phyloP scores from a whole-genome alignment of 2,329 filamentous ascomycete genomes.

The Teratosphaeria viscida region DNA sequence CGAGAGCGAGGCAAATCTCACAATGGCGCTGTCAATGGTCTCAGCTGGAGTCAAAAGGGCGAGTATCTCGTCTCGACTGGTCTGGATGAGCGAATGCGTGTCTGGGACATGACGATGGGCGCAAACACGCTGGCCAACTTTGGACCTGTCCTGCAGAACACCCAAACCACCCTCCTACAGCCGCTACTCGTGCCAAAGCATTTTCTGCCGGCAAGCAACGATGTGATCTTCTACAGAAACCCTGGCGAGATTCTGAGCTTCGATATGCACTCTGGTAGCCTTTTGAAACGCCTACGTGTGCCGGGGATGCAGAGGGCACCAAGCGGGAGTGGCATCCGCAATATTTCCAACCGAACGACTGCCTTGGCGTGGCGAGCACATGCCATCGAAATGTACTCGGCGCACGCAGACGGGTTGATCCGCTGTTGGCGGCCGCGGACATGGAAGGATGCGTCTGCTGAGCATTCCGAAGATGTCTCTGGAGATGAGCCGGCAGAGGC shows the following conservation, averaged over 20 bases:
- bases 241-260: constrained; percentile 63
- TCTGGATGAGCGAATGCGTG: constrained; percentile 72
- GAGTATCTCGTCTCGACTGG: constrained; percentile 67
- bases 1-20: constrained; percentile 50
- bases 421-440: constrained; percentile 61
- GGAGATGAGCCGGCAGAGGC: constrained; percentile 28
- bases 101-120: constrained; percentile 74
- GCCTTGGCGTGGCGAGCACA: constrained; percentile 66
- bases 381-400: constrained; percentile 65
- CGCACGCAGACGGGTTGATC: constrained; percentile 75
- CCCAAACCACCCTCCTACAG: constrained; percentile 29
- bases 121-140: constrained; percentile 85
- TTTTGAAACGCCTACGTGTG: constrained; percentile 61
- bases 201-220: constrained; percentile 45
- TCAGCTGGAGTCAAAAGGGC: constrained; percentile 76
- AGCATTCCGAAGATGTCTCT: constrained; percentile 33
- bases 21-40: constrained; percentile 68
- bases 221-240: constrained; percentile 73
- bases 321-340: constrained; percentile 13
- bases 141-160: constrained; percentile 70
- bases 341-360: constrained; percentile 50
- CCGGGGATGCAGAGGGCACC: constrained; percentile 31
- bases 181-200: constrained; percentile 49
- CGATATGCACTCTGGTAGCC: constrained; percentile 64
- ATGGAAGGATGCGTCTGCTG: constrained; percentile 34